These are phyloP conservation scores for Maudiozyma pseudohumilis DNA, from an alignment of 805 yeast species.

Conservation along the genomic window DNA sequence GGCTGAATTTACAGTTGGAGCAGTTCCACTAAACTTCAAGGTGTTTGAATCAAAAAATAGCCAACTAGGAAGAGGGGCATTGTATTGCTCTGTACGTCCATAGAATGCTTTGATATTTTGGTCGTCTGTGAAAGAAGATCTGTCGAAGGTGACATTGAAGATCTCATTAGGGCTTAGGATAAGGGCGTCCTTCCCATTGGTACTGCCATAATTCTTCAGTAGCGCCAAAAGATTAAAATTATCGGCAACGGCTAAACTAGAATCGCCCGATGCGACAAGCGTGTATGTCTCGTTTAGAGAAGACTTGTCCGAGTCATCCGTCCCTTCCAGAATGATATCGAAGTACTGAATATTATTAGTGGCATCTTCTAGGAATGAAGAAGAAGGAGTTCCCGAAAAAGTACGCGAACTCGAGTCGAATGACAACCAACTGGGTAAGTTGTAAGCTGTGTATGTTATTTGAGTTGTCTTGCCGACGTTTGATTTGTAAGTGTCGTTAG, in stretches of 20 bases:
- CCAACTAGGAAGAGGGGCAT: constrained; percentile 91
- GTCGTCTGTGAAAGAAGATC: constrained; percentile 47
- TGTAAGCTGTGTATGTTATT: constrained; percentile 45
- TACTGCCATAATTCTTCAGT: constrained; percentile 54
- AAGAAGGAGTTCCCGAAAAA: constrained; percentile 58
- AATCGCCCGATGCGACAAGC: constrained; percentile 48
- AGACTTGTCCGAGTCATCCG: constrained; percentile 44
- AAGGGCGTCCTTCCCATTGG: constrained; percentile 67
- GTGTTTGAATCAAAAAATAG: constrained; percentile 51
- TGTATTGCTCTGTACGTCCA: constrained; percentile 62
- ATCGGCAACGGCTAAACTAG: constrained; percentile 39
- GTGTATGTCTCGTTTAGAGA: constrained; percentile 41
- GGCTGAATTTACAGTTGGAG: constrained; percentile 75
- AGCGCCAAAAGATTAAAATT: constrained; percentile 34
- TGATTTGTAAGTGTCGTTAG: constrained; percentile 57
- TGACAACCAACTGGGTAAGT: constrained; percentile 68
- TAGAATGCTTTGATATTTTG: constrained; percentile 43
- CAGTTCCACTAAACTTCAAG: constrained; percentile 71
- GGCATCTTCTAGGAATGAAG: constrained; percentile 13
- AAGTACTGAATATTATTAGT: constrained; percentile 38
- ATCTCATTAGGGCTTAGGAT: constrained; percentile 61
- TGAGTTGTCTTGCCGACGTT: constrained; percentile 31
- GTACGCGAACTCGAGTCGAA: constrained; percentile 56
- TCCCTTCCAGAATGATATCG: constrained; percentile 49
- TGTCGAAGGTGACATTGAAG: constrained; percentile 57